phyloP scores from a whole-genome alignment of 139 green algal species.

The Spirogloea muscicola region DNA sequence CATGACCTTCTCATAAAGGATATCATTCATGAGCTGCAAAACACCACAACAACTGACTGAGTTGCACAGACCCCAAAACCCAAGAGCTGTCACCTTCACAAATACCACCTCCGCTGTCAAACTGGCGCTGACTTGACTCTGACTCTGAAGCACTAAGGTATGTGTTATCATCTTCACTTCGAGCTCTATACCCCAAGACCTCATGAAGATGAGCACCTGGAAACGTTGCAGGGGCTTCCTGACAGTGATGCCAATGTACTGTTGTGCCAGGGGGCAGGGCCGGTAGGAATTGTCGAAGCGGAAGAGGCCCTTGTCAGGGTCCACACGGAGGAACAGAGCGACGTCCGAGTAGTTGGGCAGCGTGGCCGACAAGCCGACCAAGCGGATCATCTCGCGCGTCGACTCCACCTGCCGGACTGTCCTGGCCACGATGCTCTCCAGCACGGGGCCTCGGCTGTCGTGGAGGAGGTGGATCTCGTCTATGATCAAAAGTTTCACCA shows the following conservation, averaged over 20 bases:
- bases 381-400: conserved; percentile 84
- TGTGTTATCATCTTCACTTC: too few species aligned
- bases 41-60: too few species aligned
- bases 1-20: conserved; percentile 96
- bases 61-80: too few species aligned
- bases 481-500: conserved; percentile 87
- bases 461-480: conserved; percentile 90
- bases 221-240: conserved; percentile 99
- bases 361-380: conserved; percentile 78
- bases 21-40: conserved; percentile 73
- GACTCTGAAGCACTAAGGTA: too few species aligned
- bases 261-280: conserved; percentile 90
- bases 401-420: conserved; percentile 76
- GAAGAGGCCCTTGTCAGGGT: conserved; percentile 87
- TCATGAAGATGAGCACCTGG: too few species aligned
- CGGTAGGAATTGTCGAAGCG: conserved; percentile 90
- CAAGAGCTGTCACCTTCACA: too few species aligned
- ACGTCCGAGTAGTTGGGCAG: conserved; percentile 98
- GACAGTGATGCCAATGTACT: conserved; percentile 92
- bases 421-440: conserved; percentile 92
- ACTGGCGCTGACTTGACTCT: too few species aligned
- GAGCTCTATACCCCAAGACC: too few species aligned
- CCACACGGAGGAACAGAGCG: conserved; percentile 85
- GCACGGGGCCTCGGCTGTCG: conserved; percentile 87
- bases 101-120: too few species aligned